Conservation (phyloP, 208 protist species). For the Porcisia deanei region DNA sequence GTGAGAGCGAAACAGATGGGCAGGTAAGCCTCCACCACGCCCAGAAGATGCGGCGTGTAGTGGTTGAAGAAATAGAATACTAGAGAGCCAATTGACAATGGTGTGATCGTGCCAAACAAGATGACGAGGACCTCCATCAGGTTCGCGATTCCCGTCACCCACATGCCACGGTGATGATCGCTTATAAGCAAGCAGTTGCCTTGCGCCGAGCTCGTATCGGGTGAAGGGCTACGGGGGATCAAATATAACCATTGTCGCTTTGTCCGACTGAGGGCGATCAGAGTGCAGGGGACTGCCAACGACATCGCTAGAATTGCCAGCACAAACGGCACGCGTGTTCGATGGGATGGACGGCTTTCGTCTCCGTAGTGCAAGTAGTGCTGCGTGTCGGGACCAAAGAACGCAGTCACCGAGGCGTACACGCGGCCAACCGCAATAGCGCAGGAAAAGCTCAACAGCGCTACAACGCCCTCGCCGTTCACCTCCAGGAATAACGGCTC, state of each 20-base stretch:
- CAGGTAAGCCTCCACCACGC: conserved; percentile 37
- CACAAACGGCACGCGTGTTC: conserved; percentile 66
- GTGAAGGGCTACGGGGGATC: conserved; percentile 3
- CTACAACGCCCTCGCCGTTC: conserved; percentile 79
- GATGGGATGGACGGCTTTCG: conserved; percentile 4
- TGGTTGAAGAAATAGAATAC: conserved; percentile 57
- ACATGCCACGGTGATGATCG: conserved; percentile 7
- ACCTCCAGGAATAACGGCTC: conserved; percentile 65
- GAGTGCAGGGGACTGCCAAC: conserved; percentile 59
- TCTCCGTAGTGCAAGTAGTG: conserved; percentile 21
- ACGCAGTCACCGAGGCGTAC: conserved; percentile 47
- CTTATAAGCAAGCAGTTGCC: neutral
- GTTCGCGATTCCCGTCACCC: conserved; percentile 36
- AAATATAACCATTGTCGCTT: conserved; percentile 44
- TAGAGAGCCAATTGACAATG: conserved; percentile 37
- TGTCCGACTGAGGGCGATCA: conserved; percentile 67
- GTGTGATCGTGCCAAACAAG: conserved; percentile 39
- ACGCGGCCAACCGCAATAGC: conserved; percentile 59
- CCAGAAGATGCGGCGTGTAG: conserved; percentile 41
- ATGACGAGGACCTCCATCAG: conserved; percentile 61
- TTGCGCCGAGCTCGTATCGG: neutral
- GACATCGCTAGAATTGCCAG: conserved; percentile 53
- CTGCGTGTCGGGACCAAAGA: conserved; percentile 27
- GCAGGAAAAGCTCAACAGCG: conserved; percentile 56
- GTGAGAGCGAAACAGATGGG: conserved; percentile 30